Percentiles rank a stretch among this genome's conserved stretches.
Conservation (phyloP, 495 filamentous ascomycete species). For the Aspergillus coremiiformis region DNA sequence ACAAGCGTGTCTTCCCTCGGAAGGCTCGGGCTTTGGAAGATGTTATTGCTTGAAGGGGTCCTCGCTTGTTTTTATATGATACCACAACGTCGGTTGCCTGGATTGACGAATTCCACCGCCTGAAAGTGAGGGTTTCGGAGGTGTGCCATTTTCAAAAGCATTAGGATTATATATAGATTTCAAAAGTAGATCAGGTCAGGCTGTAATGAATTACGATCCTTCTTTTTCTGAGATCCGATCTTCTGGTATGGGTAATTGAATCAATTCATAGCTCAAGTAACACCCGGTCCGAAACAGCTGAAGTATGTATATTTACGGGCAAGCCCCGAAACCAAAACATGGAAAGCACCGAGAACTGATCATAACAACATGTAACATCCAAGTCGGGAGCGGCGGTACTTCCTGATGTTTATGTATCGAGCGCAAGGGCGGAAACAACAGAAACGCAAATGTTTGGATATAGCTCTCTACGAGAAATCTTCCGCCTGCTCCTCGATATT, state of each 20-base stretch:
- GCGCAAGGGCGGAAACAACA: background rate
- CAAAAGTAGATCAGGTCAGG: slow-evolving; percentile 17
- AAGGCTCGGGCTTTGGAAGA: slow-evolving; percentile 50
- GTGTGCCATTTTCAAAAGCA: slow-evolving; percentile 9
- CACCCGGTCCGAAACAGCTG: background rate
- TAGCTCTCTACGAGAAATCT: slow-evolving; percentile 54
- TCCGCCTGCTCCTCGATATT: slow-evolving; percentile 69
- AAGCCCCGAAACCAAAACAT: background rate
- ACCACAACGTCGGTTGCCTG: slow-evolving; percentile 24
- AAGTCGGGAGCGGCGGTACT: background rate
- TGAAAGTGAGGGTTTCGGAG: background rate
- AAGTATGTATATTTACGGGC: background rate
- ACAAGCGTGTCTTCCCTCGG: slow-evolving; percentile 87
- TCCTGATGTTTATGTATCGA: background rate
- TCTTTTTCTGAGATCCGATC: background rate
- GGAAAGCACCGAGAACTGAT: background rate
- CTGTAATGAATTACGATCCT: slow-evolving; percentile 32
- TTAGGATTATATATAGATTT: slow-evolving; percentile 26
- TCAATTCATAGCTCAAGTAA: background rate
- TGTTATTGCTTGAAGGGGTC: slow-evolving; percentile 15
- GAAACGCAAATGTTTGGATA: slow-evolving; percentile 13
- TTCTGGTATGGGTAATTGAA: background rate
- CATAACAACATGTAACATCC: background rate
- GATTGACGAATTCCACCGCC: slow-evolving; percentile 19
- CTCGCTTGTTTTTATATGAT: slow-evolving; percentile 17